Conservation (phyloP, 495 filamentous ascomycete genomes). For the Pyrenula aspistea region DNA sequence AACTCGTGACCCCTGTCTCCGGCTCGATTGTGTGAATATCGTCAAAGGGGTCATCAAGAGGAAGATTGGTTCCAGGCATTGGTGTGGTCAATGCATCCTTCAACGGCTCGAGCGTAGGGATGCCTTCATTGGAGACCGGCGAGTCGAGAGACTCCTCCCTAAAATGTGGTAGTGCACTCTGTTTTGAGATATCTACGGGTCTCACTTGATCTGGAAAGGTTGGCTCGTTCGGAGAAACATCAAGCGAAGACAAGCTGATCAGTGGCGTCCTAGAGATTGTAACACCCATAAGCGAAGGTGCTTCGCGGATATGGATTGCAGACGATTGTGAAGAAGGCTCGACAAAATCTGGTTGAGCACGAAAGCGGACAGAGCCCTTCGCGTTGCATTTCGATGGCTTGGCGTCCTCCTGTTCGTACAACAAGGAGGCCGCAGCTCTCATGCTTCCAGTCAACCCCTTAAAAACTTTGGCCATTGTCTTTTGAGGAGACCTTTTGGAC, state of each 20-base stretch:
- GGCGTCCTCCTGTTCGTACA: not conserved
- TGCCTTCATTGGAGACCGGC: not conserved
- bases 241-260: not conserved
- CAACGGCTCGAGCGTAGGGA: not conserved
- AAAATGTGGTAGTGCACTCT: not conserved
- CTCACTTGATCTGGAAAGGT: not conserved
- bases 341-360: not conserved
- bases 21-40: not conserved
- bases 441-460: not conserved
- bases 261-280: not conserved
- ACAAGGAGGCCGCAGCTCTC: not conserved
- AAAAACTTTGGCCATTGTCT: not conserved
- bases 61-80: constrained; percentile 1
- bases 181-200: not conserved
- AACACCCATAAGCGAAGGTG: not conserved
- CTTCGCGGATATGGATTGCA: not conserved
- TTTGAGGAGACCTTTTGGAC: not conserved
- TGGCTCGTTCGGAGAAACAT: not conserved
- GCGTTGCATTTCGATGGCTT: not conserved
- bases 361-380: not conserved
- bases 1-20: not conserved
- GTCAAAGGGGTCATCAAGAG: not conserved
- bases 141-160: not conserved
- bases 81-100: not conserved
- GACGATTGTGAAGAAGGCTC: not conserved